A percentile compares a stretch with the other conserved stretches of the same genome.
These are phyloP conservation scores for Kwoniella sp. DNA, from an alignment of 768 basidiomycete genomes.

Conservation along the genomic window DNA sequence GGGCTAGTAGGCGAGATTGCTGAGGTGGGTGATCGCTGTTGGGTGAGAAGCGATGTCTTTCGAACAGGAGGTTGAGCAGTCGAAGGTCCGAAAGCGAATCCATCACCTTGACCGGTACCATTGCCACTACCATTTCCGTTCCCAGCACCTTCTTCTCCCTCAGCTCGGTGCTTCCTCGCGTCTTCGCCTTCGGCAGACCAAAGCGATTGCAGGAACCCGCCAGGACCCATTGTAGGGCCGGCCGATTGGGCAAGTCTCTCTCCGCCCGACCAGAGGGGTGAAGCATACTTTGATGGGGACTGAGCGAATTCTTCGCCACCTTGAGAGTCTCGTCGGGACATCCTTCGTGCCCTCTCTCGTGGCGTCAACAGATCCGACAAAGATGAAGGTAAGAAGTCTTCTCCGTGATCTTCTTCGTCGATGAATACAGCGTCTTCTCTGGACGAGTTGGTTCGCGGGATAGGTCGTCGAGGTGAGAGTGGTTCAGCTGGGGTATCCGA, in stretches of 20 bases:
- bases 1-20: conserved; percentile 10
- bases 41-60: conserved; percentile 38
- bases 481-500: conserved; percentile 37
- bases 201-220: conserved; percentile 56
- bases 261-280: conserved; percentile 10
- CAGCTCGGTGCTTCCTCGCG: conserved; percentile 18
- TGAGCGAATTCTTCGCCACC: conserved; percentile 29
- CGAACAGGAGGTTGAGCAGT: conserved; percentile 21
- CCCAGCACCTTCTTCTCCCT: neutral
- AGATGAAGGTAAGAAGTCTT: conserved; percentile 82
- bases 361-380: conserved; percentile 87
- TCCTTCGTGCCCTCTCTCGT: conserved; percentile 76
- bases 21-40: conserved; percentile 34
- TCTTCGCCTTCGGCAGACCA: conserved; percentile 68
- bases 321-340: conserved; percentile 58
- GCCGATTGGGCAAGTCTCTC: conserved; percentile 54
- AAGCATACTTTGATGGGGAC: conserved; percentile 10
- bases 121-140: neutral
- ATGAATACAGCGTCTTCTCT: conserved; percentile 45
- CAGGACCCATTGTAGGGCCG: conserved; percentile 47
- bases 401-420: conserved; percentile 65
- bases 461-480: conserved; percentile 39
- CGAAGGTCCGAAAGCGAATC: conserved; percentile 31
- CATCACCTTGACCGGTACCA: conserved; percentile 11
- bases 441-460: conserved; percentile 20